A percentile compares a stretch with the other conserved stretches of the same genome.
These are phyloP conservation scores for Carex parvula DNA, from an alignment of 176 grass and related monocot genomes.

Conservation along the genomic window DNA sequence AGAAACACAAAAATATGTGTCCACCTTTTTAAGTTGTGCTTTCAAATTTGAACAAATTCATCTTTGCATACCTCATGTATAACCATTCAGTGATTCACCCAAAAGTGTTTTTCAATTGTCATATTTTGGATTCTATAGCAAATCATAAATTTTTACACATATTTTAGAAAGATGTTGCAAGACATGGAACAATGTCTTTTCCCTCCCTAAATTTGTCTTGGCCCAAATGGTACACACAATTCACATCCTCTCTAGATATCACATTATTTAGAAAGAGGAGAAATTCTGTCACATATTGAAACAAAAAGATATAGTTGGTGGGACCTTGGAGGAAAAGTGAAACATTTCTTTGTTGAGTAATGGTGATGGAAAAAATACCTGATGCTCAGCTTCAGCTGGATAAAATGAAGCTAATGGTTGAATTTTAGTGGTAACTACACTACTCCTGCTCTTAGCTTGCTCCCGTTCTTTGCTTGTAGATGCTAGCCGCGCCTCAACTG, in stretches of 20 bases:
- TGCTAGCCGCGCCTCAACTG: slow-evolving; percentile 61
- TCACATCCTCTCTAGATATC: not conserved
- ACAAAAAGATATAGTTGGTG: not conserved
- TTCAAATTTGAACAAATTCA: not conserved
- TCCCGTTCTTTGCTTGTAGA: slow-evolving; percentile 76
- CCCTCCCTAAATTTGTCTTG: not conserved
- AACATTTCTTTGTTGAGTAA: not conserved
- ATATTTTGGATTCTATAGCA: not conserved
- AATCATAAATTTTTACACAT: not conserved
- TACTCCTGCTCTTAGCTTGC: slow-evolving; percentile 67
- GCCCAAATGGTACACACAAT: not conserved
- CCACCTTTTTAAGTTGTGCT: not conserved
- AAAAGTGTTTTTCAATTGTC: not conserved
- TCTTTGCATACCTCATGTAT: not conserved
- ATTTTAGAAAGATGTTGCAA: not conserved
- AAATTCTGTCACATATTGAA: not conserved
- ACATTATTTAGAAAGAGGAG: not conserved
- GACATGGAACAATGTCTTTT: not conserved
- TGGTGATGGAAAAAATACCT: slow-evolving; percentile 39
- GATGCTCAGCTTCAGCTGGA: slow-evolving; percentile 88
- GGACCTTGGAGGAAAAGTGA: not conserved
- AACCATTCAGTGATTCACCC: not conserved
- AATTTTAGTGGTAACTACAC: slow-evolving; percentile 79
- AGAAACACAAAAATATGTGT: not conserved
- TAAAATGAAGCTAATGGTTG: slow-evolving; percentile 61